A percentile compares a stretch with the other conserved stretches of the same genome.
phyloP scores from a whole-genome alignment of 2,329 filamentous ascomycete species.

The Penicillium oxalicum region DNA sequence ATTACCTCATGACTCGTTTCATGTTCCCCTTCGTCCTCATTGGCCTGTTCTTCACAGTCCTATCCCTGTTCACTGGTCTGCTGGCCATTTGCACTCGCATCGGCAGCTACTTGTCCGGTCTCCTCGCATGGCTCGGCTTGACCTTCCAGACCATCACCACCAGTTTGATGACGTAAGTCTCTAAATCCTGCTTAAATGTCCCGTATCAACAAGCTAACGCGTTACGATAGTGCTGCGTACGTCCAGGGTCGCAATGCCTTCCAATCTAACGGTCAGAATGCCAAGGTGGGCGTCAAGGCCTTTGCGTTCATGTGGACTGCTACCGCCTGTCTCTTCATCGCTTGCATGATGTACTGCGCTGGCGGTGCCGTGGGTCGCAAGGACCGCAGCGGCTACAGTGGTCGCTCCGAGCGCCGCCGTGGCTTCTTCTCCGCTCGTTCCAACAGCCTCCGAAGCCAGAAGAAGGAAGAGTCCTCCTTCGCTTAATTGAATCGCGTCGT shows the following conservation, averaged over 20 bases:
- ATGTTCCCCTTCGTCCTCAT: conserved; percentile 89
- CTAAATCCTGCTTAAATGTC: not conserved
- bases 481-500: conserved; percentile 14
- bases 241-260: conserved; percentile 54
- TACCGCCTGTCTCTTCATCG: conserved; percentile 49
- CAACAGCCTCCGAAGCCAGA: conserved; percentile 25
- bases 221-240: conserved; percentile 48
- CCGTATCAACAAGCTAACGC: conserved; percentile 9
- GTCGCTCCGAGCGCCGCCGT: conserved; percentile 32
- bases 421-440: conserved; percentile 34
- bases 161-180: conserved; percentile 57
- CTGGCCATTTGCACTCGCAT: conserved; percentile 49
- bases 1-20: conserved; percentile 84
- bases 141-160: conserved; percentile 56
- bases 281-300: conserved; percentile 52
- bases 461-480: conserved; percentile 16
- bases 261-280: conserved; percentile 42
- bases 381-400: conserved; percentile 29
- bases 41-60: conserved; percentile 65
- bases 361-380: conserved; percentile 33
- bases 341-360: conserved; percentile 53
- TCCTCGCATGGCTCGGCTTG: conserved; percentile 49
- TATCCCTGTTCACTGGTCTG: conserved; percentile 42
- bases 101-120: conserved; percentile 46
- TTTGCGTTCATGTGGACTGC: conserved; percentile 60